Conservation (phyloP, 257 asterid genomes). For the Eustoma russellianum region DNA sequence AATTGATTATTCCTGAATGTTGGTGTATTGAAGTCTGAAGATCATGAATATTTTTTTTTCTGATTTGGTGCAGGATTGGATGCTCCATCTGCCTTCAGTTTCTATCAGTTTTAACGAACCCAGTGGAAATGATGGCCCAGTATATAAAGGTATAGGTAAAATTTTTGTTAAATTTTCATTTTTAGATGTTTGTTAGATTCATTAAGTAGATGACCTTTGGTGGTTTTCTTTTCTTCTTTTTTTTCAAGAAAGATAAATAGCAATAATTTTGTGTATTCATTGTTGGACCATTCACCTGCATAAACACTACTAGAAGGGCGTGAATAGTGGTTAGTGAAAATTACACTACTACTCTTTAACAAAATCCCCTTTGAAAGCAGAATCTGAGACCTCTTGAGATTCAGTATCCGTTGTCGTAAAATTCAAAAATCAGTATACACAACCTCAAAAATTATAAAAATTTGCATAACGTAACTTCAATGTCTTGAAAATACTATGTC, state of each 20-base stretch:
- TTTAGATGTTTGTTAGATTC: slow-evolving; percentile 7
- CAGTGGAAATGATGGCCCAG: slow-evolving; percentile 26
- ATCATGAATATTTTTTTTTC: slow-evolving; percentile 17
- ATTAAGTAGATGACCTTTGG: not conserved
- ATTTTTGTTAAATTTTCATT: slow-evolving; percentile 9
- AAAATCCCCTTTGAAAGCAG: no score
- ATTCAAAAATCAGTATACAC: no score
- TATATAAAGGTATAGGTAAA: slow-evolving; percentile 24
- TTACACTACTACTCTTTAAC: no score
- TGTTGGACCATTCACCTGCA: no score
- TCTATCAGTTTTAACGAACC: slow-evolving; percentile 16
- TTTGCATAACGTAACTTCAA: no score
- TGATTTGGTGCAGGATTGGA: slow-evolving; percentile 70
- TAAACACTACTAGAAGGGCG: no score
- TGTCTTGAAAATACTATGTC: no score
- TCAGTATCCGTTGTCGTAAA: no score
- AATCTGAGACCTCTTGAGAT: no score
- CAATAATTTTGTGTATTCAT: slow-evolving; percentile 1
- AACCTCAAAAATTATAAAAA: no score
- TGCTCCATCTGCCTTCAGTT: slow-evolving; percentile 44
- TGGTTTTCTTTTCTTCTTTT: not conserved
- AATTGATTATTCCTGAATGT: no score
- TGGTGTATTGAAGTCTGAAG: not conserved
- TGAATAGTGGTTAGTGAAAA: no score
- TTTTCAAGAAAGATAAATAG: slow-evolving; percentile 1